phyloP scores from a whole-genome alignment of 2,329 filamentous ascomycete species.

The Cladophialophora exuberans region DNA sequence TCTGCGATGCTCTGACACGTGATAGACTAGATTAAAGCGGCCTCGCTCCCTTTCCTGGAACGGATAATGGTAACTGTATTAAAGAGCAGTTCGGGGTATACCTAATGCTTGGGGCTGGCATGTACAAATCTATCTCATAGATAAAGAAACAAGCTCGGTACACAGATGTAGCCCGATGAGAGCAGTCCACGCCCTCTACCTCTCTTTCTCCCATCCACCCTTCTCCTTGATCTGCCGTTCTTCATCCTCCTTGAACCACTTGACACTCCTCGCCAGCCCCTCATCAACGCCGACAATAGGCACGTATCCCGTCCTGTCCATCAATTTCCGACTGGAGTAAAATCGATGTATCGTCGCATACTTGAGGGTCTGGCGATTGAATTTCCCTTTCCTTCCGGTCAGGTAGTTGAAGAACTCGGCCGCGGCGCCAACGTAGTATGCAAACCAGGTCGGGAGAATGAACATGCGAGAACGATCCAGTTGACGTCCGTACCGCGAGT shows the following conservation, averaged over 20 bases:
- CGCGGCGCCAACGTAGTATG: constrained; percentile 45
- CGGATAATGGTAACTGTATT: too few species aligned
- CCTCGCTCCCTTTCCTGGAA: too few species aligned
- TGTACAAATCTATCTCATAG: too few species aligned
- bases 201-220: constrained; percentile 44
- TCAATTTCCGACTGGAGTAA: constrained; percentile 52
- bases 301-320: constrained; percentile 47
- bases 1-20: too few species aligned
- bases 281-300: constrained; percentile 52
- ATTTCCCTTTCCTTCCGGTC: constrained; percentile 49
- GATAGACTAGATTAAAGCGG: too few species aligned
- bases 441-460: constrained; percentile 44
- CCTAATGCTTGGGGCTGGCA: too few species aligned
- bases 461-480: constrained; percentile 48
- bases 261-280: constrained; percentile 50
- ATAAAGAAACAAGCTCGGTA: too few species aligned
- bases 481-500: constrained; percentile 57
- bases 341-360: constrained; percentile 55
- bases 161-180: too few species aligned
- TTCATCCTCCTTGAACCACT: constrained; percentile 34
- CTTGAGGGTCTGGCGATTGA: constrained; percentile 49
- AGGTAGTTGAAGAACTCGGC: constrained; percentile 47
- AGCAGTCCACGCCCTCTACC: not conserved
- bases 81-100: too few species aligned
- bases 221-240: constrained; percentile 41